These are phyloP conservation scores for Morella rubra DNA, from an alignment of 306 rosid genomes.

Conservation along the genomic window DNA sequence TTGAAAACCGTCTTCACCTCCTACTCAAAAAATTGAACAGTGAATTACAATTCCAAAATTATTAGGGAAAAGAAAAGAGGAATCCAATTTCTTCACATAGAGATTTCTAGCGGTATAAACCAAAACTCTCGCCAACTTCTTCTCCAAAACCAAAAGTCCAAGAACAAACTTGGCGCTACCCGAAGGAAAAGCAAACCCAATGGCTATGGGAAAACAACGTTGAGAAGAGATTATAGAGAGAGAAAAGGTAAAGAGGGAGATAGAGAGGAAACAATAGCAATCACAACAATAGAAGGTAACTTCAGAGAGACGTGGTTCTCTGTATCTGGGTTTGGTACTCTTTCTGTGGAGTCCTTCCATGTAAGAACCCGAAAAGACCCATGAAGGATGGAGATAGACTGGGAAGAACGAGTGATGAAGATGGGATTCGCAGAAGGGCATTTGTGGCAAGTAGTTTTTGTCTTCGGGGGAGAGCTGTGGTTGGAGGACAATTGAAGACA, in stretches of 20 bases:
- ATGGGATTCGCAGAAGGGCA: slow-evolving; percentile 44
- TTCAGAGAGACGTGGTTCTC: background rate
- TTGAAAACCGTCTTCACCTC: background rate
- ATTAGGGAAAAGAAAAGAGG: background rate
- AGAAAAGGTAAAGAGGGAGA: background rate
- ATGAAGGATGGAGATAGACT: slow-evolving; percentile 29
- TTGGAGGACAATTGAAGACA: slow-evolving; percentile 40
- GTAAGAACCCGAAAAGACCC: slow-evolving; percentile 43
- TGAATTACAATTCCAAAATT: background rate
- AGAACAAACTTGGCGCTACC: background rate
- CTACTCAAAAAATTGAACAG: background rate
- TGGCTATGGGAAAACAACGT: background rate
- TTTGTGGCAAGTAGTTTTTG: slow-evolving; percentile 31
- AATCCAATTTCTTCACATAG: background rate
- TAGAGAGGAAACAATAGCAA: background rate
- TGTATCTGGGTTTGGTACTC: slow-evolving; percentile 15
- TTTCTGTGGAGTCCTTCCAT: slow-evolving; percentile 7
- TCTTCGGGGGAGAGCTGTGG: slow-evolving; percentile 27
- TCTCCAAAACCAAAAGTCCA: background rate
- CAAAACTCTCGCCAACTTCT: too few relatives aligned
- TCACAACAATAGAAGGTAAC: background rate
- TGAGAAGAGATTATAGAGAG: background rate
- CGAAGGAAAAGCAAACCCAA: background rate
- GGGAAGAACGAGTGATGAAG: slow-evolving; percentile 28
- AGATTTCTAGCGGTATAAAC: background rate